Percentiles rank a stretch among this genome's conserved stretches.
Conservation (phyloP, 768 basidiomycete species). For the Asterophora lycoperdoides region DNA sequence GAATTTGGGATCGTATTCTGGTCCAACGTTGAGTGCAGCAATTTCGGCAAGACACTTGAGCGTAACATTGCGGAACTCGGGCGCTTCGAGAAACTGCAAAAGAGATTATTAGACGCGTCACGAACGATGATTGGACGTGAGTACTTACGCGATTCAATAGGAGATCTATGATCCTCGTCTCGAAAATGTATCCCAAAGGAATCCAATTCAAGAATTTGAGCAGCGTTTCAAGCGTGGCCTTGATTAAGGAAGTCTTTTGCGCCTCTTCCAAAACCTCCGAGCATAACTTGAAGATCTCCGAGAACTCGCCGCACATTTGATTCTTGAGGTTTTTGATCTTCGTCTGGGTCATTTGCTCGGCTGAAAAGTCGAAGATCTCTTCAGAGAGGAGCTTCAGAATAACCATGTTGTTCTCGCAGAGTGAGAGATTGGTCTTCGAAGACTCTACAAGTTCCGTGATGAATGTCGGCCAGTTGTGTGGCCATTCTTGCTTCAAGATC, state of each 20-base stretch:
- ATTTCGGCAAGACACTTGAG: constrained; percentile 97
- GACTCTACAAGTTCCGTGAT: constrained; percentile 96
- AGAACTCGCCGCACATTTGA: constrained; percentile 96
- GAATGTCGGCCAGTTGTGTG: constrained; percentile 97
- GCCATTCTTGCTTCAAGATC: constrained; percentile 99
- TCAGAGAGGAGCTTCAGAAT: constrained; percentile 96
- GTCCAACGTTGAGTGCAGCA: constrained; percentile 87
- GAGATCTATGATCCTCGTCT: constrained; percentile 94
- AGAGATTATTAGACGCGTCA: constrained; percentile 12
- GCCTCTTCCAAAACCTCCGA: constrained; percentile 96
- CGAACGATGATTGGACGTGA: constrained; percentile 1
- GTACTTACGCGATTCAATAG: constrained; percentile 80
- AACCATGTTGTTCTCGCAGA: constrained; percentile 99
- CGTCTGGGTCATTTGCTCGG: constrained; percentile 96
- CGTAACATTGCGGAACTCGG: constrained; percentile 96
- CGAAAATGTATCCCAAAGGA: constrained; percentile 97
- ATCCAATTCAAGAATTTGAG: constrained; percentile 99
- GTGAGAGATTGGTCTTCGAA: constrained; percentile 90
- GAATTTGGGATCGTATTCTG: constrained; percentile 98
- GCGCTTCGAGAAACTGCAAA: constrained; percentile 87
- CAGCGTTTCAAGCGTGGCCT: constrained; percentile 90
- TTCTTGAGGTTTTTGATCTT: constrained; percentile 98
- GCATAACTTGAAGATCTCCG: constrained; percentile 97
- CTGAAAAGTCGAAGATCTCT: constrained; percentile 98
- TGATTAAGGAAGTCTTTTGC: constrained; percentile 93